These are phyloP conservation scores for Penicillium sp. DNA, from an alignment of 2,329 filamentous ascomycete species.

Conservation along the genomic window DNA sequence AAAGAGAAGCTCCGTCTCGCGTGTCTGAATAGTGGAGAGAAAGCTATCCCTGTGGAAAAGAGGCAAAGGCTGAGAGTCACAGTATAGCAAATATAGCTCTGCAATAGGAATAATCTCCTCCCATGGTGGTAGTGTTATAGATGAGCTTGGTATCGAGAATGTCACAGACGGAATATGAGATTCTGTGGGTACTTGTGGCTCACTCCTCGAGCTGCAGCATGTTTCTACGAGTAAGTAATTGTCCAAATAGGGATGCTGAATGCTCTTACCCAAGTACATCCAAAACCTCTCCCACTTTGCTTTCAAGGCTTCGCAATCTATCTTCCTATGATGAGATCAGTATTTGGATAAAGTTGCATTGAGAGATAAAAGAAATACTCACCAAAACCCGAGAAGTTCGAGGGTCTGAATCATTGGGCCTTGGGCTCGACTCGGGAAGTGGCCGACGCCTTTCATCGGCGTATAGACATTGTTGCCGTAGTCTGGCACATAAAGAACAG, in stretches of 20 bases:
- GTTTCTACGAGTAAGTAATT: conserved; percentile 1
- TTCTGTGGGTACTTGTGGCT: conserved; percentile 6
- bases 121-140: conserved; percentile 38
- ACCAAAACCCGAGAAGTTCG: conserved; percentile 25
- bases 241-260: conserved; percentile 4
- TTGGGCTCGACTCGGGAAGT: conserved; percentile 15
- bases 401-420: conserved; percentile 11
- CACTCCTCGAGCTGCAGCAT: conserved; percentile 18
- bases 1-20: conserved; percentile 41
- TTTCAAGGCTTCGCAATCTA: conserved; percentile 36
- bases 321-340: conserved; percentile 27
- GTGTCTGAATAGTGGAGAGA: conserved; percentile 39
- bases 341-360: not conserved
- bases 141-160: conserved; percentile 16
- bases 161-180: conserved; percentile 12
- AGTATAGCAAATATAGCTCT: conserved; percentile 49
- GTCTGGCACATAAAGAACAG: conserved; percentile 52
- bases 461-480: conserved; percentile 51
- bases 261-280: conserved; percentile 36
- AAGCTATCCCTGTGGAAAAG: conserved; percentile 48
- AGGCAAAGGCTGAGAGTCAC: conserved; percentile 52
- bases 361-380: not conserved
- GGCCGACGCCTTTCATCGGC: conserved; percentile 34
- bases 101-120: conserved; percentile 42
- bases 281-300: conserved; percentile 37